Conservation (phyloP, 257 asterid genomes). For the Anisodus tanguticus region DNA sequence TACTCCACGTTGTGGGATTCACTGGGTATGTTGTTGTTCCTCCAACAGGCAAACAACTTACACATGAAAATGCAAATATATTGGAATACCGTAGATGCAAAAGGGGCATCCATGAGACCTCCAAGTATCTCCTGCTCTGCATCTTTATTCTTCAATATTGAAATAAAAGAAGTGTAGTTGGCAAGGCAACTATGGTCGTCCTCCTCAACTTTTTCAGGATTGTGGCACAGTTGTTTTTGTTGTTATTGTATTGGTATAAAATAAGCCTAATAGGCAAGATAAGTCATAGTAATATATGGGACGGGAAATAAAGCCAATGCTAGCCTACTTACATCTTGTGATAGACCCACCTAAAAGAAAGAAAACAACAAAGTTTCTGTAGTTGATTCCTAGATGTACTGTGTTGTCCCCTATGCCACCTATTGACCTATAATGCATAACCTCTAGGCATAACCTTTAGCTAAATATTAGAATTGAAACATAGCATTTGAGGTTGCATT, state of each 20-base stretch:
- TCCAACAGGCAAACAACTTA: not conserved
- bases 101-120: not conserved
- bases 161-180: not conserved
- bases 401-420: not conserved
- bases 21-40: not conserved
- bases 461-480: not conserved
- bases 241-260: not conserved
- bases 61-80: not conserved
- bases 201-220: not conserved
- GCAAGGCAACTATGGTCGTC: not conserved
- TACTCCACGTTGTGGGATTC: no score
- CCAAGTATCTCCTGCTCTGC: not conserved
- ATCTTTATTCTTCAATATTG: not conserved
- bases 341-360: not conserved
- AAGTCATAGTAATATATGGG: not conserved
- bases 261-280: not conserved
- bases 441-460: slow-evolving; percentile 8
- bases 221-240: not conserved
- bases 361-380: not conserved
- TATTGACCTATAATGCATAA: not conserved
- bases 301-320: not conserved
- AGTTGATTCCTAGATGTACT: not conserved
- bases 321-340: not conserved
- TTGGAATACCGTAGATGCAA: slow-evolving; percentile 4
- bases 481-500: slow-evolving; percentile 25